phyloP scores from a whole-genome alignment of 164 flowering plant genomes.

The Vitis cinerea region DNA sequence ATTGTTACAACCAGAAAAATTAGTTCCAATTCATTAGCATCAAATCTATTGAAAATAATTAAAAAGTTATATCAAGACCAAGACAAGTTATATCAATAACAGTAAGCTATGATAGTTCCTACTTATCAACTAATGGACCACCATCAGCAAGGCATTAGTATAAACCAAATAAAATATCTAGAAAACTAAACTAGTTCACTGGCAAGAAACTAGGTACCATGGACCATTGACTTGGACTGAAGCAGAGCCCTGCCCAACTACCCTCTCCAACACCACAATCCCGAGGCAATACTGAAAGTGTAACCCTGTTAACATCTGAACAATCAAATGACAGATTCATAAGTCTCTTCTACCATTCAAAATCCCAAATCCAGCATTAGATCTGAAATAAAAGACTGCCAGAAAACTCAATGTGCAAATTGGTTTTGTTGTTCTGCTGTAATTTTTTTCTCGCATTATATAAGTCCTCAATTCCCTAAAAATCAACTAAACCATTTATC shows the following conservation, averaged over 20 bases:
- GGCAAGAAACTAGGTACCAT: conserved; percentile 41
- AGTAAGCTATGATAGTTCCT: not conserved
- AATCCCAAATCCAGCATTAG: not conserved
- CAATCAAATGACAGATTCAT: conserved; percentile 14
- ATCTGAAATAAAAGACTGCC: not conserved
- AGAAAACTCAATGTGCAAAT: not conserved
- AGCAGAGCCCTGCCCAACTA: conserved; percentile 84
- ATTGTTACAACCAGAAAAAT: too few relatives aligned
- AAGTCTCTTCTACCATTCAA: not conserved
- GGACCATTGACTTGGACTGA: conserved; percentile 73
- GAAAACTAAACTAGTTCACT: not conserved
- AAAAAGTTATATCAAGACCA: too few relatives aligned
- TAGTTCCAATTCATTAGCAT: too few relatives aligned
- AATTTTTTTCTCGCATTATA: not conserved
- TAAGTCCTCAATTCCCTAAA: not conserved
- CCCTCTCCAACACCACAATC: conserved; percentile 87
- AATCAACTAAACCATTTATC: not conserved
- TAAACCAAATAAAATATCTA: not conserved
- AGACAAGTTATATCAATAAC: not conserved
- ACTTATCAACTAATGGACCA: not conserved
- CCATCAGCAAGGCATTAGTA: not conserved
- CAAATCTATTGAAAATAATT: too few relatives aligned
- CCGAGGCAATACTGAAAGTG: conserved; percentile 63
- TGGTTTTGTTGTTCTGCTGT: not conserved
- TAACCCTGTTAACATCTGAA: conserved; percentile 69